Percentiles rank a stretch among this genome's conserved stretches.
phyloP scores from a whole-genome alignment of 2,329 filamentous ascomycete species.

The Phyllosticta citribraziliensis region DNA sequence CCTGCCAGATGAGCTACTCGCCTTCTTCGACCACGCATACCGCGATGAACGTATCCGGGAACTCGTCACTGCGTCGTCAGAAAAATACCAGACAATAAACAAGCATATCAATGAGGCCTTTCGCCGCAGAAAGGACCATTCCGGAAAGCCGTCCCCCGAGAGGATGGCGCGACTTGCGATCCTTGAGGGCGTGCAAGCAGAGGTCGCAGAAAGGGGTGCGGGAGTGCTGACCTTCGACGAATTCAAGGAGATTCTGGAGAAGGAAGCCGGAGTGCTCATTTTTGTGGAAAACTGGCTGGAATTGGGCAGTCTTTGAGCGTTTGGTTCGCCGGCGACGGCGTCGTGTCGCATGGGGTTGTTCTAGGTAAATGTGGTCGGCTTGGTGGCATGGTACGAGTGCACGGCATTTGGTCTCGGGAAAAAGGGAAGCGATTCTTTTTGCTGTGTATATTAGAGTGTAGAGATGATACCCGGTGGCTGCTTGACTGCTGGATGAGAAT shows the following conservation, averaged over 20 bases:
- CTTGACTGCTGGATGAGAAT: neutral
- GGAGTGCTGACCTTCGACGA: conserved; percentile 70
- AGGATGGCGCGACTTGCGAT: conserved; percentile 31
- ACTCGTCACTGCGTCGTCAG: conserved; percentile 1
- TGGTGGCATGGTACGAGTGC: neutral
- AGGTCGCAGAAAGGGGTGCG: conserved; percentile 67
- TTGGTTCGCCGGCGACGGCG: neutral
- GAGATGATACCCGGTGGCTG: conserved; percentile 6
- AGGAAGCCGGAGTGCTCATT: neutral
- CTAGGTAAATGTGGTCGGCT: neutral
- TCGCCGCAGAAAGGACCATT: neutral
- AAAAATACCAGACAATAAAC: conserved; percentile 23
- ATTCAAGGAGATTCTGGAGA: conserved; percentile 47
- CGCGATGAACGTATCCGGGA: conserved; percentile 21
- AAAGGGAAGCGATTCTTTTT: neutral
- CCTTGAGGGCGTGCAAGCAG: conserved; percentile 56
- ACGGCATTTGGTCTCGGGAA: neutral
- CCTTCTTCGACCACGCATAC: conserved; percentile 14
- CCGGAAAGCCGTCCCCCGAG: neutral
- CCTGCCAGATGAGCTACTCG: conserved; percentile 5
- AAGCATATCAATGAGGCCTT: conserved; percentile 4
- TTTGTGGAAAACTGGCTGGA: conserved; percentile 10
- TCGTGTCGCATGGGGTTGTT: neutral
- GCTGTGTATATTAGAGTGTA: neutral
- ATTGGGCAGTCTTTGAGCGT: conserved; percentile 4